Evolutionary conservation across 1,284 basidiomycete genomes (phyloP), one percentile per base, ranked within the genome.

Genomic region (Phenoliferia sp.): DNA sequence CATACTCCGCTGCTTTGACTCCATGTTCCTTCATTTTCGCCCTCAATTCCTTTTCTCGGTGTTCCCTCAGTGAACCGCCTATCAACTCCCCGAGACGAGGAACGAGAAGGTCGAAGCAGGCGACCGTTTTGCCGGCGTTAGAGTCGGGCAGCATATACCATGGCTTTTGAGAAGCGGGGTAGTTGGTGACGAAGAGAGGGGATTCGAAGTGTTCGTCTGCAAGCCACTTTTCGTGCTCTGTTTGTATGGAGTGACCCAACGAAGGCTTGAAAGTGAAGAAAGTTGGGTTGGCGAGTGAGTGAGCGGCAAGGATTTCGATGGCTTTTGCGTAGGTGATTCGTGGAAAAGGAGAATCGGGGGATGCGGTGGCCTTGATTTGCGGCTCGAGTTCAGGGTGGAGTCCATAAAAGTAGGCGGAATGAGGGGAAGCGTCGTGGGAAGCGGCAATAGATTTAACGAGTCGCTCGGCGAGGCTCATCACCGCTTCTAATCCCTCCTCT

Each of bases 101-200:
- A 16, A 98, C 86, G 61, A 99, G 84, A 29, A 99, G 84, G 78
- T 99, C 95, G 76, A 99, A 97, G 80, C 94, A 97, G 15, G 89
- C 91, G 4, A 92, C 92, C 1, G 92, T 94, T 64, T 77, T 74
- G 3, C 19, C 15, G 31, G 28, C 35, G n/a, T 32, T 22, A 69
- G 76, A 69, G 76, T 88, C 89, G 48, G 57, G 75, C 36, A 90
- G 87, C 96, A 98, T 98, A 81, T 99, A 99, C 80, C 98, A 99
- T 10, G 96, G 92, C 79, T 99, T 99, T 70, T 90, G 79, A 0
- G 74, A 36, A 1, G 82, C 80, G 0, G 95, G 95, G 78, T 98
- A 99, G 78, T 95, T 87, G 4, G 88, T 92, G 56, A 99, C 88
- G 77, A 98, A 98, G 0, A 94, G 84, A 0, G 96, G 95, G 0